Evolutionary conservation across 139 green algal species (phyloP).

Genomic region (Limnomonas spitsbergensis): DNA sequence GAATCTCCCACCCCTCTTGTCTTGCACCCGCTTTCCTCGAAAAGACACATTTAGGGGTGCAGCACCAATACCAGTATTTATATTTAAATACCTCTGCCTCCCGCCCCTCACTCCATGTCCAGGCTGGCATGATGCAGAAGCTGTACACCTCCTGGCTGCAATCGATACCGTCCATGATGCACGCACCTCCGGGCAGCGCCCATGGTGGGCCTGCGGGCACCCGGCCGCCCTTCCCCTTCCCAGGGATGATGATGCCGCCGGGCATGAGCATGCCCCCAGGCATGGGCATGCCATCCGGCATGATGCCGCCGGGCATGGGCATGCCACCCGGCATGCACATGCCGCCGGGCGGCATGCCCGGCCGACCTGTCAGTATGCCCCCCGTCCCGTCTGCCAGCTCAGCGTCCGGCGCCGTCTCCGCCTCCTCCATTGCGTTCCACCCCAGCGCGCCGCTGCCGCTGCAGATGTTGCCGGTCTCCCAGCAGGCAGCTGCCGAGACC

Average conservation of each 20-base stretch:
- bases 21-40: too few species aligned
- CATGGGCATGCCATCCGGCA: not conserved
- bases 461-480: too few species aligned
- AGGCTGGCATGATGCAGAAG: conserved; percentile 24
- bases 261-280: not conserved
- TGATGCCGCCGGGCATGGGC: conserved; percentile 10
- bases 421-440: too few species aligned
- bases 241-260: conserved; percentile 1
- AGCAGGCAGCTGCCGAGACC: too few species aligned
- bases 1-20: too few species aligned
- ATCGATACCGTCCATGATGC: conserved; percentile 28
- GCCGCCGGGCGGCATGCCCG: not conserved
- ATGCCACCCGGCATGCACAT: not conserved
- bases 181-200: conserved; percentile 8
- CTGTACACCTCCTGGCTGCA: conserved; percentile 37
- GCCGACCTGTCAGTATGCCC: too few species aligned
- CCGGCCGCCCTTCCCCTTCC: not conserved
- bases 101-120: not conserved
- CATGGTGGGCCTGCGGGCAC: not conserved
- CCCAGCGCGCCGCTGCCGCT: too few species aligned
- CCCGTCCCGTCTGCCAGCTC: too few species aligned
- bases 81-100: not conserved
- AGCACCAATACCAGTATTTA: not conserved
- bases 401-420: too few species aligned
- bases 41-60: too few species aligned